Conservation (phyloP, 78 protist genomes). For the Dictyostelium brefeldianum region DNA sequence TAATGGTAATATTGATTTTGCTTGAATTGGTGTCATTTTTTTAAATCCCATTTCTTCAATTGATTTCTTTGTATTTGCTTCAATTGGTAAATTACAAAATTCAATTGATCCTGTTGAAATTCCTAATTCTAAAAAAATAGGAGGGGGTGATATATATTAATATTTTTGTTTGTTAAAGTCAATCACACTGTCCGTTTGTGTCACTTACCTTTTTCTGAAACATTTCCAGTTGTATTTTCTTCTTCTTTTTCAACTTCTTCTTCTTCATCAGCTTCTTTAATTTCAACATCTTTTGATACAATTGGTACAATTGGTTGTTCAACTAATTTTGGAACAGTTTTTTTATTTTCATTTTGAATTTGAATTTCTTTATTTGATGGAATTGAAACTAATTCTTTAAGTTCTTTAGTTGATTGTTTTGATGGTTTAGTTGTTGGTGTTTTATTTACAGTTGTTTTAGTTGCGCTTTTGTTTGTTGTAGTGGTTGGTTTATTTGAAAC, state of each 20-base stretch:
- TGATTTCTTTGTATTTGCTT: slow-evolving; percentile 81
- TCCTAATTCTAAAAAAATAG: too few species aligned
- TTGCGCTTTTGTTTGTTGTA: not conserved
- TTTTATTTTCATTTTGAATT: not conserved
- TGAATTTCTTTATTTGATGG: slow-evolving; percentile 9
- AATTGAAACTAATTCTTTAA: slow-evolving; percentile 21
- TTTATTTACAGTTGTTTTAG: not conserved
- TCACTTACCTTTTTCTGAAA: slow-evolving; percentile 34
- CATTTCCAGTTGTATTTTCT: not conserved
- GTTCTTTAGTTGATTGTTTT: not conserved
- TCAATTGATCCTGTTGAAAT: slow-evolving; percentile 23
- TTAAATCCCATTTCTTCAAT: slow-evolving; percentile 89
- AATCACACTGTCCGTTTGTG: too few species aligned
- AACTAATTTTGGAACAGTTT: slow-evolving; percentile 3
- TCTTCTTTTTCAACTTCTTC: not conserved
- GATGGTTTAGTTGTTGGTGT: not conserved
- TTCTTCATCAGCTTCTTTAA: not conserved
- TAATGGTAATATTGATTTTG: slow-evolving; percentile 92
- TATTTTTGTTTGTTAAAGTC: too few species aligned
- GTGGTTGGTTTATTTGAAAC: not conserved
- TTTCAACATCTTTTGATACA: not conserved
- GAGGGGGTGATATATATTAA: too few species aligned
- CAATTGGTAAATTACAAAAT: slow-evolving; percentile 80
- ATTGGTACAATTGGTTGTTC: slow-evolving; percentile 1
- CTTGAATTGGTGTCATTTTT: slow-evolving; percentile 96